Conservation (phyloP, 192 early-diverging fungal genomes). For the Lobosporangium transversale region DNA sequence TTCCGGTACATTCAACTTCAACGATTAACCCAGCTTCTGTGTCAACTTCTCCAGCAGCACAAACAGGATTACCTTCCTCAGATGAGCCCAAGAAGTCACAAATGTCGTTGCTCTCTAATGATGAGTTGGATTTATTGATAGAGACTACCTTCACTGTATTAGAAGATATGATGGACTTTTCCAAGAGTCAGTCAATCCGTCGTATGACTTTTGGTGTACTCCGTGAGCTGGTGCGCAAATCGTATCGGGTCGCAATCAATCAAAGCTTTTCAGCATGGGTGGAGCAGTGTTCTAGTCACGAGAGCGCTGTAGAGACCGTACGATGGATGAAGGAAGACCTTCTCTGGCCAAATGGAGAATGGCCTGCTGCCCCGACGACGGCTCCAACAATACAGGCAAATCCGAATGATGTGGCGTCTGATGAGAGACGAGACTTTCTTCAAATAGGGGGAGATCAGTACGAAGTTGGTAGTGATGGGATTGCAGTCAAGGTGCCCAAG, state of each 20-base stretch:
- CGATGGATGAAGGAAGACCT: constrained; percentile 52
- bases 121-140: constrained; percentile 45
- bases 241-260: constrained; percentile 45
- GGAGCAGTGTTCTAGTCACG: constrained; percentile 30
- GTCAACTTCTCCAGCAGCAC: neutral
- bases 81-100: constrained; percentile 17
- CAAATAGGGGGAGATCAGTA: constrained; percentile 20
- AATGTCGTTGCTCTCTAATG: constrained; percentile 24
- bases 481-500: constrained; percentile 23
- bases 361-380: constrained; percentile 19
- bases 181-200: constrained; percentile 52
- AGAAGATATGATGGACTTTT: constrained; percentile 53
- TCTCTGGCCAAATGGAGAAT: constrained; percentile 45
- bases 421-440: constrained; percentile 9
- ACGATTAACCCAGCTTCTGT: neutral
- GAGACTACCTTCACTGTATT: constrained; percentile 45
- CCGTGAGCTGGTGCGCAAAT: constrained; percentile 46
- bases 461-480: constrained; percentile 26
- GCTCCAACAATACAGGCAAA: neutral
- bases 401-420: neutral
- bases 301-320: constrained; percentile 37
- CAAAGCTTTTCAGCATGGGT: constrained; percentile 48
- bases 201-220: constrained; percentile 49
- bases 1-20: too few relatives aligned
- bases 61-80: neutral